Percentiles rank a stretch among this genome's conserved stretches.
Evolutionary conservation across 2,329 filamentous ascomycete species (phyloP).

Genomic region (Calonectria hawksworthii): DNA sequence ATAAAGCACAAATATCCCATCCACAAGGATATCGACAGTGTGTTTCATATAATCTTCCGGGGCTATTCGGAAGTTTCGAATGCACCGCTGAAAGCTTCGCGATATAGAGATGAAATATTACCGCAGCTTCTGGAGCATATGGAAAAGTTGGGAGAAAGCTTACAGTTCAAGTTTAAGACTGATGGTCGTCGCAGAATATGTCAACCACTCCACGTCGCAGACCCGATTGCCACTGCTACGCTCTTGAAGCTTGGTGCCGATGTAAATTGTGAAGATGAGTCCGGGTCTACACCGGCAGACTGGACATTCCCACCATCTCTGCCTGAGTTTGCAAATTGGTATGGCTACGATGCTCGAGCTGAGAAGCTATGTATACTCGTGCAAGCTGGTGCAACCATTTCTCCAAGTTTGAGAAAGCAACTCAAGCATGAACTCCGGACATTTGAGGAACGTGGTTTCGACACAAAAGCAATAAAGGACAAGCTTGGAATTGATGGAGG

Average conservation of each 20-base stretch:
- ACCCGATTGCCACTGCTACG: not conserved
- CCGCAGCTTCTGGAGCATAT: not conserved
- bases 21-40: not conserved
- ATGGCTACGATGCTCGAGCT: not conserved
- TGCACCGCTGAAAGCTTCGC: too few species aligned
- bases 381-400: too few species aligned
- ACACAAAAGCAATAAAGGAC: too few species aligned
- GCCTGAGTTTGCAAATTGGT: not conserved
- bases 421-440: too few species aligned
- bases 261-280: not conserved
- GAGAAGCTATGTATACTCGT: not conserved
- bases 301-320: not conserved
- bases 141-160: not conserved
- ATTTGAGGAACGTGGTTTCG: too few species aligned
- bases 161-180: too few species aligned
- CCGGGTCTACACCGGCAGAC: not conserved
- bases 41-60: too few species aligned
- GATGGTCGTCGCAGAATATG: too few species aligned
- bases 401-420: too few species aligned
- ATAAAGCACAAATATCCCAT: not conserved
- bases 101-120: not conserved
- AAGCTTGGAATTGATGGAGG: too few species aligned
- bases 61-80: too few species aligned
- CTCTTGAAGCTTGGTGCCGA: not conserved
- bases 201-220: not conserved